phyloP scores from a whole-genome alignment of 495 filamentous ascomycete species.

The Penicillium waksmanii region DNA sequence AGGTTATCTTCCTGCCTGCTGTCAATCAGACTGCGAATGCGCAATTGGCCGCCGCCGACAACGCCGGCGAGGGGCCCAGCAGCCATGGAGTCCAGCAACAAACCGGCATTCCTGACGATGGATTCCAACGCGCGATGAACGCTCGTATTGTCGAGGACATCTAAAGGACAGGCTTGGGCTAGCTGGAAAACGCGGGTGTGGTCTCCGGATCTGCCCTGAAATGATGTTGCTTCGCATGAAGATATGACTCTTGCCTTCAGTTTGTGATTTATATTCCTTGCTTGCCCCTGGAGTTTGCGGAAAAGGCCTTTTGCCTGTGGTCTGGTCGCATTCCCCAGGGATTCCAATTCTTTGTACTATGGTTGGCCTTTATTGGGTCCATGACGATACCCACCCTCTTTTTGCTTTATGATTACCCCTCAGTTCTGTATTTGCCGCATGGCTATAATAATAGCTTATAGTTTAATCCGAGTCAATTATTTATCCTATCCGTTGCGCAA shows the following conservation, averaged over 20 bases:
- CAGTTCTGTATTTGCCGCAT: not conserved
- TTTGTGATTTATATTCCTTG: conserved; percentile 26
- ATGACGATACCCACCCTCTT: conserved; percentile 48
- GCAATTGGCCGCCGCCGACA: conserved; percentile 55
- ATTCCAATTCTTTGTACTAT: conserved; percentile 19
- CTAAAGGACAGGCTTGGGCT: conserved; percentile 36
- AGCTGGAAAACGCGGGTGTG: not conserved
- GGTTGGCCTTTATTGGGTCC: conserved; percentile 25
- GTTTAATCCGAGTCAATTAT: conserved; percentile 3
- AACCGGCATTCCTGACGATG: conserved; percentile 47
- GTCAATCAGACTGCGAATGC: conserved; percentile 53
- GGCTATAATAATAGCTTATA: not conserved
- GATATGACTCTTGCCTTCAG: conserved; percentile 21
- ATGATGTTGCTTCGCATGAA: conserved; percentile 10
- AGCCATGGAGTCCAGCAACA: conserved; percentile 43
- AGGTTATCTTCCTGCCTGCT: conserved; percentile 93
- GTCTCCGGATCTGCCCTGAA: not conserved
- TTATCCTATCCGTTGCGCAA: too few species aligned
- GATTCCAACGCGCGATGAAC: conserved; percentile 84
- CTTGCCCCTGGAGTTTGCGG: conserved; percentile 1
- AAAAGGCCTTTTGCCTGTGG: too few species aligned
- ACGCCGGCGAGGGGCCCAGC: conserved; percentile 61
- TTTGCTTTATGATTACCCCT: conserved; percentile 16
- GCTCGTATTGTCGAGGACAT: conserved; percentile 87
- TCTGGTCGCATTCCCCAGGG: not conserved